phyloP scores from a whole-genome alignment of 2,329 filamentous ascomycete genomes.

The Sporothrix globosa region DNA sequence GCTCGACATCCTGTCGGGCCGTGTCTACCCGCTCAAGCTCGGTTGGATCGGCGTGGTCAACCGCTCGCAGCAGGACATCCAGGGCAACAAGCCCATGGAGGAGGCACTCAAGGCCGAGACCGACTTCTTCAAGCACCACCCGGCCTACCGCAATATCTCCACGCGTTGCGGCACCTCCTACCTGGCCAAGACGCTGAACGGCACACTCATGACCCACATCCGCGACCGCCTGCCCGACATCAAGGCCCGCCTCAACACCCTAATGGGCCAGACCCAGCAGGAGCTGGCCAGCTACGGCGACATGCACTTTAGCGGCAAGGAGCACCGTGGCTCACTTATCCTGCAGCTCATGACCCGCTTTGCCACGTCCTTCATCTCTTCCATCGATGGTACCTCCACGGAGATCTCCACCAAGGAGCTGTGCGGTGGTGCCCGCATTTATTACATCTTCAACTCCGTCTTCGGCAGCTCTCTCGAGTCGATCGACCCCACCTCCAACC shows the following conservation, averaged over 20 bases:
- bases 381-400: constrained; percentile 96
- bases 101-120: constrained; percentile 87
- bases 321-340: constrained; percentile 92
- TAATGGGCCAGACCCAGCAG: constrained; percentile 99
- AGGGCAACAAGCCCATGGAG: constrained; percentile 90
- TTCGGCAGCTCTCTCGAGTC: constrained; percentile 96
- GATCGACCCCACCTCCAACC: constrained; percentile 93
- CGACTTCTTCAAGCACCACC: constrained; percentile 97
- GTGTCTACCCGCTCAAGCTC: constrained; percentile 94
- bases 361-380: constrained; percentile 95
- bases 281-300: constrained; percentile 97
- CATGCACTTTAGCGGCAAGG: constrained; percentile 95
- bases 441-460: constrained; percentile 99
- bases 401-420: constrained; percentile 99
- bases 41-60: constrained; percentile 99
- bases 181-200: constrained; percentile 91
- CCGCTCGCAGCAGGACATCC: constrained; percentile 96
- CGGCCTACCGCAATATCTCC: constrained; percentile 95
- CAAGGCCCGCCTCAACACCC: constrained; percentile 93
- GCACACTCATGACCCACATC: constrained; percentile 94
- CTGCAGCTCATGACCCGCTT: constrained; percentile 98
- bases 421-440: constrained; percentile 91
- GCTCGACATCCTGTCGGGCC: constrained; percentile 95
- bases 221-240: constrained; percentile 95
- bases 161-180: constrained; percentile 91